phyloP scores from a whole-genome alignment of 148 eudicot species.

The Camellia sinensis region DNA sequence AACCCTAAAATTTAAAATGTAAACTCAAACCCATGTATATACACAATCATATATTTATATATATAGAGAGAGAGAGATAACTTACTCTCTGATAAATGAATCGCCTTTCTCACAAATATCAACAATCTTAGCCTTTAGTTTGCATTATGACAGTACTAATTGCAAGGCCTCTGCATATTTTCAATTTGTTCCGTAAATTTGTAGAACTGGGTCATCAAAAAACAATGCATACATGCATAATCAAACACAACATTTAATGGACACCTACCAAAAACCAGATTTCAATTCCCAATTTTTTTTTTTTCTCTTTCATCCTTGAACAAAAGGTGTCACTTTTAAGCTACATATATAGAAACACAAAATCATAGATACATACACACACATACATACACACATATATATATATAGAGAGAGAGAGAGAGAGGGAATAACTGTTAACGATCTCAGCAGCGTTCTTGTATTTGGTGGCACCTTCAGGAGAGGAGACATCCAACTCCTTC shows the following conservation, averaged over 20 bases:
- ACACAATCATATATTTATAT: too few relatives aligned
- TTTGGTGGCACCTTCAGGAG: conserved; percentile 91
- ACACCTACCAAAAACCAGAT: neutral
- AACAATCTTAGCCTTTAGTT: conserved; percentile 81
- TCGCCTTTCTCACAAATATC: conserved; percentile 86
- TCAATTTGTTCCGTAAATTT: neutral
- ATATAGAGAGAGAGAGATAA: neutral
- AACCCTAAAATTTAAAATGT: neutral
- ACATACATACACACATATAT: neutral
- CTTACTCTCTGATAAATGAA: conserved; percentile 63
- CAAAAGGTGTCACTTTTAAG: too few relatives aligned
- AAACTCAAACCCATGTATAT: too few relatives aligned
- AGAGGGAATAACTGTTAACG: conserved; percentile 64
- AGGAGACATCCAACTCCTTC: conserved; percentile 83
- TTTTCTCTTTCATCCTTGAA: neutral
- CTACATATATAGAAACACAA: neutral
- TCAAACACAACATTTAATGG: neutral
- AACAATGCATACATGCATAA: neutral
- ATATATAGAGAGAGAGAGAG: neutral
- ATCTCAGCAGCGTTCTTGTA: conserved; percentile 93
- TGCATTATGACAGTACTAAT: conserved; percentile 73
- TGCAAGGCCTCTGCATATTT: conserved; percentile 74
- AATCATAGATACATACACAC: too few relatives aligned
- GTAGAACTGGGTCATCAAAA: neutral
- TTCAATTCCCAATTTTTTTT: neutral